phyloP scores from a whole-genome alignment of 2,329 filamentous ascomycete species.

The Fusarium compactum region DNA sequence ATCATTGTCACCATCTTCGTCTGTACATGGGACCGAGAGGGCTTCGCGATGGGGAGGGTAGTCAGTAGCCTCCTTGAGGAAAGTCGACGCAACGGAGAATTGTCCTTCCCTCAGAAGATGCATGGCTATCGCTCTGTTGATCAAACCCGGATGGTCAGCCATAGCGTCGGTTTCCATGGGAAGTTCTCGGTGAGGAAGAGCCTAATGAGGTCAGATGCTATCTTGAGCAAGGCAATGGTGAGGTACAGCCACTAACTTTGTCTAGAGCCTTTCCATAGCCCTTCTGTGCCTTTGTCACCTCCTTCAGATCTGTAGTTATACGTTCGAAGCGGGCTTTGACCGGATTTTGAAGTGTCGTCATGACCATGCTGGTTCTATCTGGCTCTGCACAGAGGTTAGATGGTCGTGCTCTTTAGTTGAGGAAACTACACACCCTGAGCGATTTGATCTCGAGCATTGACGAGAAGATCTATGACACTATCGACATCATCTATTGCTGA shows the following conservation, averaged over 20 bases:
- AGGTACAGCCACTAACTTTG: constrained; percentile 65
- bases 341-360: constrained; percentile 88
- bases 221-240: neutral
- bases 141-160: constrained; percentile 77
- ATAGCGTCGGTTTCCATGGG: constrained; percentile 86
- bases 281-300: constrained; percentile 83
- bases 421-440: constrained; percentile 66
- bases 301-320: constrained; percentile 84
- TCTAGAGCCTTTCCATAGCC: constrained; percentile 88
- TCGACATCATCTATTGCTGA: constrained; percentile 85
- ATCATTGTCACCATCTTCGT: constrained; percentile 51
- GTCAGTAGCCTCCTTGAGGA: constrained; percentile 76
- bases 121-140: constrained; percentile 96
- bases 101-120: constrained; percentile 95
- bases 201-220: constrained; percentile 47
- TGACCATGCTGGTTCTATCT: constrained; percentile 71
- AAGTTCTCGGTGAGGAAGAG: constrained; percentile 67
- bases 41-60: constrained; percentile 47
- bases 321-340: constrained; percentile 84
- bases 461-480: constrained; percentile 81
- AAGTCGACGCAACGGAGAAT: constrained; percentile 87
- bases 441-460: constrained; percentile 78
- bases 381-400: constrained; percentile 46
- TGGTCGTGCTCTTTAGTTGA: neutral
- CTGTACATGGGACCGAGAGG: constrained; percentile 39